Conservation (phyloP, 2,329 filamentous ascomycete genomes). For the Thielaviopsis musarum region DNA sequence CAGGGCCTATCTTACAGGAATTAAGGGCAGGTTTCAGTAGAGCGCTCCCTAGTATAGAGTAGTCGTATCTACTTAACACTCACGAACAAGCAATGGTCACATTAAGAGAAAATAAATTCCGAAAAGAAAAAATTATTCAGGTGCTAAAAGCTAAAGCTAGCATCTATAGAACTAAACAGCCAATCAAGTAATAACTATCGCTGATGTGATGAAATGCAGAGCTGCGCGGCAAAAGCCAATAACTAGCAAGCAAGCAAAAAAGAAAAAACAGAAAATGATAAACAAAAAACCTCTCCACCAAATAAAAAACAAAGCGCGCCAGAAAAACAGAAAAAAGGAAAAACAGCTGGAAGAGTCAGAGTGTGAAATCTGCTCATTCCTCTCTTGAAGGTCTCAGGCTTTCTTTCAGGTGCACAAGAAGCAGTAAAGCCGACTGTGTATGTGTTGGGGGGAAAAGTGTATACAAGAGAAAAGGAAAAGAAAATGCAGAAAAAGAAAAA, state of each 20-base stretch:
- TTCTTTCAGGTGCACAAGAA: not conserved
- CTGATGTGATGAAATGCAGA: not conserved
- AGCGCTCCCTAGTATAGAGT: no score
- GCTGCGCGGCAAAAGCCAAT: not conserved
- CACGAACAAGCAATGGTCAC: not conserved
- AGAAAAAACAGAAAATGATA: conserved; percentile 16
- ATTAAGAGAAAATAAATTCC: not conserved
- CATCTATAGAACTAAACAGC: not conserved
- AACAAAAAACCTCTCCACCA: not conserved
- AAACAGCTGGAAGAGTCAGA: not conserved
- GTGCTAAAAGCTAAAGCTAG: not conserved
- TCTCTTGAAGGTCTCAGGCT: not conserved
- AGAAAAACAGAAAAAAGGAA: not conserved
- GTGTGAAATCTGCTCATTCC: not conserved
- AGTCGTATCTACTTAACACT: no score
- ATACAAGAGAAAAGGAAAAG: conserved; percentile 4
- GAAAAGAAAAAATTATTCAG: not conserved
- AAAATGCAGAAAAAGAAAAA: conserved; percentile 16
- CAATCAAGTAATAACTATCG: not conserved
- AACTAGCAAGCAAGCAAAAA: conserved; percentile 13
- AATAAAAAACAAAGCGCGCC: not conserved
- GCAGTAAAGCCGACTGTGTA: not conserved
- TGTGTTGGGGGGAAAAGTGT: not conserved
- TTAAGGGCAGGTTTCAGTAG: not conserved
- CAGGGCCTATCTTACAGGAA: not conserved